Evolutionary conservation across 768 basidiomycete species (phyloP), one percentile per base, ranked within the genome.

Genomic region (Mycena chlorophos): DNA sequence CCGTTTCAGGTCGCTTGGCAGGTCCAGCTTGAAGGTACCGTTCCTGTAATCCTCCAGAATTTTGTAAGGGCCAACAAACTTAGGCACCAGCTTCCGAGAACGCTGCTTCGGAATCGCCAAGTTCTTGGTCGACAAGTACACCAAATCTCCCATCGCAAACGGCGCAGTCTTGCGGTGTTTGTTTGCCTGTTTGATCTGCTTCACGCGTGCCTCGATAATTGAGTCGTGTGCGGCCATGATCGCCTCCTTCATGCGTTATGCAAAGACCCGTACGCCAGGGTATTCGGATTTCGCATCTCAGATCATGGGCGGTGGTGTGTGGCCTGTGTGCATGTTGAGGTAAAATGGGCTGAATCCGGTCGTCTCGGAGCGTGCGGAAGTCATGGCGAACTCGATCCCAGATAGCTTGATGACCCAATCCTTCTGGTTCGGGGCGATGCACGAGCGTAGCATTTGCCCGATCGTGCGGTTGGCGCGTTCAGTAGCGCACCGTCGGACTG

Each of bases 1-100:
- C n/a, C n/a, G n/a, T n/a, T n/a, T n/a, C n/a, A n/a, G n/a, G n/a
- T n/a, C n/a, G n/a, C n/a, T n/a, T n/a, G n/a, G n/a, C n/a, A n/a
- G n/a, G n/a, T n/a, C n/a, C n/a, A n/a, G n/a, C n/a, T n/a, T n/a
- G n/a, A n/a, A n/a, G n/a, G n/a, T n/a, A n/a, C n/a, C n/a, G n/a
- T n/a, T n/a, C n/a, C n/a, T n/a, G n/a, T n/a, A n/a, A n/a, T n/a
- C n/a, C n/a, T n/a, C n/a, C n/a, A n/a, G n/a, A n/a, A n/a, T n/a
- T n/a, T n/a, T n/a, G n/a, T n/a, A n/a, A n/a, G n/a, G n/a, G n/a
- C n/a, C n/a, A n/a, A n/a, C n/a, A n/a, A n/a, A 71, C 1, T 63
- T 59, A 0, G 69, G 69, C 49, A 73, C 67, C 29, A 73, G 69
- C 43, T 76, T 75, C 0, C 70, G 66, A 0, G 69, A 68, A 0